Conservation (phyloP, 2,329 filamentous ascomycete genomes). For the Trichophaea hybrida region DNA sequence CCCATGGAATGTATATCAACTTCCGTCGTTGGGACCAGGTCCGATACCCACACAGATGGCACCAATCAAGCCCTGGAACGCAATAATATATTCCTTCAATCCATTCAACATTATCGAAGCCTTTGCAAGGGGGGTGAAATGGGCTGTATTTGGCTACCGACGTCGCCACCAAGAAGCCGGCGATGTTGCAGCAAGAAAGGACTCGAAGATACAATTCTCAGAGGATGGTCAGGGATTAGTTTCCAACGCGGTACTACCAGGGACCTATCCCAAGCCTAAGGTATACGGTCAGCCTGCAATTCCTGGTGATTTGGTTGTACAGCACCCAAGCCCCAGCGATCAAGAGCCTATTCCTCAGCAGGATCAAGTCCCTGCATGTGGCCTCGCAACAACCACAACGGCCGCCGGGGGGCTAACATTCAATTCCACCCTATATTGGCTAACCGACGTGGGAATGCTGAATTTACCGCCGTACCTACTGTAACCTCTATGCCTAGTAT, state of each 20-base stretch:
- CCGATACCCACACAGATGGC: conserved; percentile 42
- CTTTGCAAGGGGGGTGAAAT: conserved; percentile 59
- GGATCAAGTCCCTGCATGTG: background rate
- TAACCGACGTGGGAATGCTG: no score
- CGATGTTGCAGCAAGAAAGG: no score
- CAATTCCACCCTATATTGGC: no score
- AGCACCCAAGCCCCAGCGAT: background rate
- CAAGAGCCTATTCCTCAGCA: background rate
- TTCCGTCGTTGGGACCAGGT: conserved; percentile 39
- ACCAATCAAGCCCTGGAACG: conserved; percentile 49
- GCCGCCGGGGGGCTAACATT: no score
- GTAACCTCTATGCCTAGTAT: no score
- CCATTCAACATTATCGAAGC: conserved; percentile 73
- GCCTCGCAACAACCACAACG: background rate
- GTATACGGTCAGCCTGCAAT: background rate
- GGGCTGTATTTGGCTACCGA: conserved; percentile 63
- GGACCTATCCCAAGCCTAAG: background rate
- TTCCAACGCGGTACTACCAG: background rate
- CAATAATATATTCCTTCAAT: conserved; percentile 61
- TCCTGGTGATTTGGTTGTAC: background rate
- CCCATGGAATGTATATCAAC: conserved; percentile 60
- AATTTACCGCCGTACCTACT: no score
- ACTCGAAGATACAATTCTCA: no score
- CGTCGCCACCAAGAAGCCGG: conserved; percentile 39
- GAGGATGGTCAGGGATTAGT: background rate